Evolutionary conservation across 169 alveolate species (phyloP), one percentile per base, ranked within the genome.

Genomic region (Babesia caballi): DNA sequence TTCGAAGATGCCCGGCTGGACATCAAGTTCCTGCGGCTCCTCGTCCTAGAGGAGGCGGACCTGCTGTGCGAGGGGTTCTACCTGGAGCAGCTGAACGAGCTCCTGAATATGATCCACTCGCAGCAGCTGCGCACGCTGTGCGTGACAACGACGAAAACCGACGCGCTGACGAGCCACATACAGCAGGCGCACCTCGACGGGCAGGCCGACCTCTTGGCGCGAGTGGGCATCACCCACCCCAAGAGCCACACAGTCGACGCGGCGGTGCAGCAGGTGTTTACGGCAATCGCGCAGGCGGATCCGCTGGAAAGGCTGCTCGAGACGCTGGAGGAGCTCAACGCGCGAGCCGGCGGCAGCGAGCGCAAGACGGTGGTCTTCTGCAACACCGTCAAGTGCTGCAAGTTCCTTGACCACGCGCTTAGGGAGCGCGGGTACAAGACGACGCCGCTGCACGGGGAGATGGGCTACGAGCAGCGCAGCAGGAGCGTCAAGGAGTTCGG

Each of bases 301-400:
- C 72, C 53, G 19, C 60, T 80, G 52, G 82, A 67, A 17, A 36
- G 72, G 1, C 72, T 80, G 15, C 28, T 80, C 19, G 83, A 80
- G 32, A 42, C 70, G 0, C 46, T 77, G 28, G 66, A 74, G 33
- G 84, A 74, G 38, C 56, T 74, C 40, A 35, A 63, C 49, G 41
- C 38, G 33, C 27, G 57, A 11, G 38, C 42, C 11, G 59, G 47
- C 17, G 27, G 50, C 35, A 28, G 28, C 21, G 50, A 49, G 15
- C 28, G 49, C 23, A 67, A 75, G 44, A 69, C 76, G 15, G 70
- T 80, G 7, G 59, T 80, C 12, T 80, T 54, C 46, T 68, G 83
- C 25, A 80, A 80, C 40, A 80, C 84, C 12, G 75, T 53, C 21
- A 80, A 80, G 42, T 80, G 83, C 53, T 66, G 81, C 66, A 54